phyloP scores from a whole-genome alignment of 2,329 filamentous ascomycete species.

The Ceratocystis eucalypticola region DNA sequence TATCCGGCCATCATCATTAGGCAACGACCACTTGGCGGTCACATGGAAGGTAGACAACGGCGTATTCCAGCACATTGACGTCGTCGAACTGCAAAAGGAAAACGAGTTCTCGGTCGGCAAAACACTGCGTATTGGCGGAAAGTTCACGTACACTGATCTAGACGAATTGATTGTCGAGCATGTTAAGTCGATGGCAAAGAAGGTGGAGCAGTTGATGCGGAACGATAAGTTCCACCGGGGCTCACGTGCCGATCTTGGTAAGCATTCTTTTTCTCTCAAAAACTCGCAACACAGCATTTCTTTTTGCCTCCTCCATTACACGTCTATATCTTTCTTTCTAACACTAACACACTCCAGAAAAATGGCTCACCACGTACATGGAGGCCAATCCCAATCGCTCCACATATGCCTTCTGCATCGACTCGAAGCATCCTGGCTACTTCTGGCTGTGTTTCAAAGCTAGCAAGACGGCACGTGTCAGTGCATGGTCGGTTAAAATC shows the following conservation, averaged over 20 bases:
- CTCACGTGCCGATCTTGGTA: constrained; percentile 72
- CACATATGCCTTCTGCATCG: constrained; percentile 91
- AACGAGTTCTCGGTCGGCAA: constrained; percentile 90
- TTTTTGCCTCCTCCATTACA: no score
- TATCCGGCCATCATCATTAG: constrained; percentile 89
- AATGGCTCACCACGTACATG: constrained; percentile 92
- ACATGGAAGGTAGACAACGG: constrained; percentile 97
- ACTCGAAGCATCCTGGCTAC: constrained; percentile 81
- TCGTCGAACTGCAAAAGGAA: constrained; percentile 90
- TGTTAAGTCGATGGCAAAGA: constrained; percentile 93
- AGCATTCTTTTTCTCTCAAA: constrained; percentile 25
- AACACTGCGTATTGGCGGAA: constrained; percentile 70
- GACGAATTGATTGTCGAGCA: constrained; percentile 96
- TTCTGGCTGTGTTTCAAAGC: constrained; percentile 96
- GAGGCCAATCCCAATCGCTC: constrained; percentile 89
- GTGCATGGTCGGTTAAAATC: constrained; percentile 75
- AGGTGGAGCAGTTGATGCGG: constrained; percentile 90
- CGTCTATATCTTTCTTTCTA: not conserved
- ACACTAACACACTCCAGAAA: constrained; percentile 43
- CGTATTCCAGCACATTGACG: constrained; percentile 96
- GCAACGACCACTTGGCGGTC: constrained; percentile 84
- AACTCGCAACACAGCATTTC: no score
- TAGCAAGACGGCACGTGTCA: constrained; percentile 56
- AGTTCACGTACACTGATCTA: constrained; percentile 86
- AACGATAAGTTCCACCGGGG: constrained; percentile 87